A percentile compares a stretch with the other conserved stretches of the same genome.
These are phyloP conservation scores for Penicillium subrubescens DNA, from an alignment of 495 filamentous ascomycete genomes.

Conservation along the genomic window DNA sequence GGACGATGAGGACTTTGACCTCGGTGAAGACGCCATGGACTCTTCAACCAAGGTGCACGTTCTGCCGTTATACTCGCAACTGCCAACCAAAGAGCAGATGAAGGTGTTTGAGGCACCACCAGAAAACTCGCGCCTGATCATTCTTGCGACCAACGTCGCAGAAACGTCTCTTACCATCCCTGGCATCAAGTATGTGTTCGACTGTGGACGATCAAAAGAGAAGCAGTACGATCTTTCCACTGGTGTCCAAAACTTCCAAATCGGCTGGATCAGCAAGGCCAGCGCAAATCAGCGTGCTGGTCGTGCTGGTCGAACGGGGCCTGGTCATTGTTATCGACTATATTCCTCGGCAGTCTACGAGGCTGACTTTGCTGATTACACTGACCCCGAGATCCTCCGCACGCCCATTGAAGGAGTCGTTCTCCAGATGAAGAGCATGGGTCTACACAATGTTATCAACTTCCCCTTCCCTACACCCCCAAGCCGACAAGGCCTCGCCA, in stretches of 20 bases:
- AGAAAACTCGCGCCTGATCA: slow-evolving; percentile 80
- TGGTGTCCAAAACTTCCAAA: slow-evolving; percentile 92
- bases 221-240: slow-evolving; percentile 80
- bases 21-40: slow-evolving; percentile 62
- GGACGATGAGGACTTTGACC: slow-evolving; percentile 61
- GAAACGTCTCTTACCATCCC: slow-evolving; percentile 98
- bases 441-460: slow-evolving; percentile 83
- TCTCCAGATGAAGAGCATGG: slow-evolving; percentile 94
- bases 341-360: slow-evolving; percentile 97
- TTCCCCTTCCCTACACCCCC: slow-evolving; percentile 98
- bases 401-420: slow-evolving; percentile 94
- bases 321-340: slow-evolving; percentile 91
- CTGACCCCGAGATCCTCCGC: slow-evolving; percentile 84
- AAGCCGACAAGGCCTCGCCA: slow-evolving; percentile 73
- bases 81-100: slow-evolving; percentile 92
- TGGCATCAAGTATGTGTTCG: slow-evolving; percentile 93
- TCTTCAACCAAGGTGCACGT: slow-evolving; percentile 77
- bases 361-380: slow-evolving; percentile 82
- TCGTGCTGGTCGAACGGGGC: slow-evolving; percentile 92
- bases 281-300: slow-evolving; percentile 91
- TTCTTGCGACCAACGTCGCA: slow-evolving; percentile 95
- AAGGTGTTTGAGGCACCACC: slow-evolving; percentile 90
- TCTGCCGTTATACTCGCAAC: slow-evolving; percentile 87
- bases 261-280: slow-evolving; percentile 97
- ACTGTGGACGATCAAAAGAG: slow-evolving; percentile 90